Conservation (phyloP, 306 rosid genomes). For the Medicago truncatula region MtrunA17r5.0-ANR NC_053048.1:42992501-42993000, state of each 20-base stretch:
- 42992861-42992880: constrained; percentile 66
- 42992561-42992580: not conserved
- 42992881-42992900: constrained; percentile 88
- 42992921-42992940: constrained; percentile 98
- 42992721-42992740: constrained; percentile 24
- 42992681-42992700: not conserved
- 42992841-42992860: constrained; percentile 59
- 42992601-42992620: constrained; percentile 14
- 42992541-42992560: not conserved
- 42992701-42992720: constrained; percentile 13
- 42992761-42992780: not conserved
- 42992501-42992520: not conserved
- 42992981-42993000: constrained; percentile 91
- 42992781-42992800: constrained; percentile 20
- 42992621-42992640: constrained; percentile 12
- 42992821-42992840: constrained; percentile 25
- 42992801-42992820: constrained; percentile 31
- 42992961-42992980: constrained; percentile 89
- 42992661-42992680: constrained; percentile 1
- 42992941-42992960: constrained; percentile 94
- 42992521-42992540: constrained; percentile 17
- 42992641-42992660: not conserved
- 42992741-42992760: constrained; percentile 11
- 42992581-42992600: constrained; percentile 14
- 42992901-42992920: constrained; percentile 96